phyloP scores from a whole-genome alignment of 306 rosid species.

The Prunus padus region DNA sequence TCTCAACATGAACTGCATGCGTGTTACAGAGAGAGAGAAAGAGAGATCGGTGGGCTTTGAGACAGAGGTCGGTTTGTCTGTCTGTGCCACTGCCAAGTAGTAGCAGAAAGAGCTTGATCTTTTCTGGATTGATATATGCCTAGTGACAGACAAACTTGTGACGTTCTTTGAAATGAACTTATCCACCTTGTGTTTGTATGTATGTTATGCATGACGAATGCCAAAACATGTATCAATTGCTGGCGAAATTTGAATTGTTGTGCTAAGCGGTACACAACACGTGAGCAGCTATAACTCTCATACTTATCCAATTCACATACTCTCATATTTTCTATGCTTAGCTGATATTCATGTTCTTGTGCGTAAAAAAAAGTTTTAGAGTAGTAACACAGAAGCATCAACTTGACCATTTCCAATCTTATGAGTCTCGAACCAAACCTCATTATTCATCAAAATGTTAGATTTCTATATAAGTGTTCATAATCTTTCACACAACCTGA shows the following conservation, averaged over 20 bases:
- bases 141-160: conserved; percentile 7
- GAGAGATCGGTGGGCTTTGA: neutral
- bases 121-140: neutral
- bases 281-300: neutral
- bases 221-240: neutral
- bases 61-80: neutral
- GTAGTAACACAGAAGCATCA: no score
- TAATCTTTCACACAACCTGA: no score
- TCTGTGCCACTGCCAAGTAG: conserved; percentile 13
- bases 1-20: no score
- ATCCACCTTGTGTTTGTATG: neutral
- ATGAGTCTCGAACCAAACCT: no score
- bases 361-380: no score
- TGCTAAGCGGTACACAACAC: neutral
- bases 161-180: neutral
- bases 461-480: no score
- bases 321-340: neutral
- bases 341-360: no score
- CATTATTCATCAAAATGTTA: no score
- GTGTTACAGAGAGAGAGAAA: neutral
- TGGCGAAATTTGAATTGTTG: neutral
- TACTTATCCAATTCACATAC: neutral
- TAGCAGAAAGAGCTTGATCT: neutral
- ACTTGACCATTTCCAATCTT: no score
- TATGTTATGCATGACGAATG: neutral